Evolutionary conservation across 441 rosid genomes (phyloP).

Genomic region (Melastoma candidum): DNA sequence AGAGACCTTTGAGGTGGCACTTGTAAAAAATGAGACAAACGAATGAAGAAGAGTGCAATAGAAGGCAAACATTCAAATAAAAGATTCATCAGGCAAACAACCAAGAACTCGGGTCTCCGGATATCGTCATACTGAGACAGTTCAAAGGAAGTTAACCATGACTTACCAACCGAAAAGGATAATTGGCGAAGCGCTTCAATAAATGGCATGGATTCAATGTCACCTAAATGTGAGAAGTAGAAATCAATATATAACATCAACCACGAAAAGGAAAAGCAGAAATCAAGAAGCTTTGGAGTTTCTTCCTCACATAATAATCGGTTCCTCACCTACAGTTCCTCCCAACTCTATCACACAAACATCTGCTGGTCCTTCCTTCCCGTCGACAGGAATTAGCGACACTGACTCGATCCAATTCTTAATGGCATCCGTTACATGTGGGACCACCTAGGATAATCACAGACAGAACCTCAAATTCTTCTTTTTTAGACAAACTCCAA

Average conservation of each 20-base stretch:
- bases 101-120: too few relatives aligned
- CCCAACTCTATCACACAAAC: conserved; percentile 78
- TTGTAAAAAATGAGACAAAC: too few relatives aligned
- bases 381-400: conserved; percentile 61
- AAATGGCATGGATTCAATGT: conserved; percentile 70
- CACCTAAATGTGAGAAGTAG: conserved; percentile 22
- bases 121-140: too few relatives aligned
- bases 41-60: too few relatives aligned
- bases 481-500: conserved; percentile 10
- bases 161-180: conserved; percentile 66
- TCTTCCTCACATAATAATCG: neutral
- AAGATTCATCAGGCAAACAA: too few relatives aligned
- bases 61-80: too few relatives aligned
- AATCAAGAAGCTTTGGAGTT: neutral
- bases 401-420: conserved; percentile 57
- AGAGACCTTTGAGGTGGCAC: too few relatives aligned
- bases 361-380: conserved; percentile 51
- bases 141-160: conserved; percentile 8
- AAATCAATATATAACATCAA: conserved; percentile 9
- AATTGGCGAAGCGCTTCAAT: conserved; percentile 68
- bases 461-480: conserved; percentile 1
- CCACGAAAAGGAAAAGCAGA: neutral
- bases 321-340: conserved; percentile 54
- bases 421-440: conserved; percentile 65
- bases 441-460: conserved; percentile 46